Percentiles rank a stretch among this genome's conserved stretches.
phyloP scores from a whole-genome alignment of 805 yeast species.

The Saccharomyces jurei region DNA sequence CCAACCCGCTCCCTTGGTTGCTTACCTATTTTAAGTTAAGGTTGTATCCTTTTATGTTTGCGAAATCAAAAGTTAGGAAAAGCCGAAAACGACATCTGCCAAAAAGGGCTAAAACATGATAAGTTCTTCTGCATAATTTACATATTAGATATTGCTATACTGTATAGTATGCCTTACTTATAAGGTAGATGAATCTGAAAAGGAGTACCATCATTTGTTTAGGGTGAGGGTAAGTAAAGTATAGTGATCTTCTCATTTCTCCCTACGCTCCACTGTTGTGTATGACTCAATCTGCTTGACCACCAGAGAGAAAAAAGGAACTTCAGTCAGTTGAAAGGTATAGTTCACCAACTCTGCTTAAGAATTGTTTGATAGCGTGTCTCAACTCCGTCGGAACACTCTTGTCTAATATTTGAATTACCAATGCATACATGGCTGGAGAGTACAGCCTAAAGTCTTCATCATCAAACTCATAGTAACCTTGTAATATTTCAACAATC shows the following conservation, averaged over 20 bases:
- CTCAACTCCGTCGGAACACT: conserved; percentile 55
- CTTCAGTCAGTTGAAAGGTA: conserved; percentile 21
- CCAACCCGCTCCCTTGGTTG: neutral
- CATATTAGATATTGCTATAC: neutral
- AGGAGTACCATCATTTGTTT: neutral
- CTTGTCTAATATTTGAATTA: conserved; percentile 52
- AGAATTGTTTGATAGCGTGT: conserved; percentile 49
- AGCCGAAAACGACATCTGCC: neutral
- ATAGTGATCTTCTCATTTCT: neutral
- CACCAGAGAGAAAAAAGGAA: neutral
- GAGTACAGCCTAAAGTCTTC: conserved; percentile 55
- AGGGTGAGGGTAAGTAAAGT: neutral
- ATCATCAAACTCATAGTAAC: conserved; percentile 68
- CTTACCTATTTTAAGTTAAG: neutral
- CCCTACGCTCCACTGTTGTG: neutral
- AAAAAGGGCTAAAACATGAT: neutral
- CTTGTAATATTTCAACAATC: conserved; percentile 78
- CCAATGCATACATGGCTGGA: conserved; percentile 52
- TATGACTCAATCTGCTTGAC: neutral
- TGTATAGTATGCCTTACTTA: neutral
- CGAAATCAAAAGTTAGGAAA: neutral
- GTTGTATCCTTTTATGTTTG: neutral
- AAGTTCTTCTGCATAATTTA: neutral
- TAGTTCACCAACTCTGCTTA: conserved; percentile 47
- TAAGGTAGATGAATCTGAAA: neutral